These are phyloP conservation scores for Pestalotiopsis sp. DNA, from an alignment of 2,329 filamentous ascomycete species.

Conservation along the genomic window DNA sequence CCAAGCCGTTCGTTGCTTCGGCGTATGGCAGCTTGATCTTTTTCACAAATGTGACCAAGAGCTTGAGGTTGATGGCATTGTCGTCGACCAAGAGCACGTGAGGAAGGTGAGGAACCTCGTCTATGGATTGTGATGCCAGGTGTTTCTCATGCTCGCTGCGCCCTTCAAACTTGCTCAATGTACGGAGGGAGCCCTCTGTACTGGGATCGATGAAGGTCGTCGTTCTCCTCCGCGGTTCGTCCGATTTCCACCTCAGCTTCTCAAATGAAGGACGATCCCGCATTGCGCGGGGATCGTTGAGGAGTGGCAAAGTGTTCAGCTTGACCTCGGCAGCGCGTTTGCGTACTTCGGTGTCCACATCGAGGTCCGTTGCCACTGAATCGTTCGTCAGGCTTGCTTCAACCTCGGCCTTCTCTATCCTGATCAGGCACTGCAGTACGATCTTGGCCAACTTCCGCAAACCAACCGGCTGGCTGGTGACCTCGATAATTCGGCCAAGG, in stretches of 20 bases:
- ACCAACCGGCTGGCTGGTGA: slow-evolving; percentile 25
- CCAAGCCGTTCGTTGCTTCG: slow-evolving; percentile 90
- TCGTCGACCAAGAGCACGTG: slow-evolving; percentile 95
- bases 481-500: slow-evolving; percentile 23
- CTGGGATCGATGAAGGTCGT: background rate
- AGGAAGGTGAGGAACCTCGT: too few species aligned
- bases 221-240: slow-evolving; percentile 1
- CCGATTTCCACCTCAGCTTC: slow-evolving; percentile 22
- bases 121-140: background rate
- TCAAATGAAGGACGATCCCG: slow-evolving; percentile 20
- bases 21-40: slow-evolving; percentile 93
- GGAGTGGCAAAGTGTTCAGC: slow-evolving; percentile 16
- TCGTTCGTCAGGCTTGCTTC: background rate
- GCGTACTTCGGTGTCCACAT: background rate
- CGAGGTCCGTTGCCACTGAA: background rate
- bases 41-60: slow-evolving; percentile 95
- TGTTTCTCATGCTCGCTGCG: background rate
- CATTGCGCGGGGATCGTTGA: slow-evolving; percentile 15
- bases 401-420: slow-evolving; percentile 14
- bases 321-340: background rate
- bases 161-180: background rate
- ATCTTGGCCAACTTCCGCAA: slow-evolving; percentile 25
- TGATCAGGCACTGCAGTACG: slow-evolving; percentile 19
- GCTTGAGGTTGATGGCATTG: slow-evolving; percentile 94
- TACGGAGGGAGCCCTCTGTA: background rate